Conservation (phyloP, 805 yeast species). For the Starmerella roubikii region DNA sequence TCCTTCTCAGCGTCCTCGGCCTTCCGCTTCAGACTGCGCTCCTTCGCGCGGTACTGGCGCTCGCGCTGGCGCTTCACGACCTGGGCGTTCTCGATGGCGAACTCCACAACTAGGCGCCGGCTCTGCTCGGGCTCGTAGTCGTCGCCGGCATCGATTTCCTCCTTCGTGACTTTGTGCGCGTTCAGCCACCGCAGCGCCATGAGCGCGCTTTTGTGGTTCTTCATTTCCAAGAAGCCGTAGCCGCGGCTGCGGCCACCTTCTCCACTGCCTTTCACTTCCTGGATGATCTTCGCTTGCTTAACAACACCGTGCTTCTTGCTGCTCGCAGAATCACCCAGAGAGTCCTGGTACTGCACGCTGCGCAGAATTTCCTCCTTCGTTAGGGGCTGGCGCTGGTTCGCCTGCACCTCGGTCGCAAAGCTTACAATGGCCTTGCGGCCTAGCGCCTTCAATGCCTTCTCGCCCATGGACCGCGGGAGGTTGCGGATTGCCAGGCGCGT, state of each 20-base stretch:
- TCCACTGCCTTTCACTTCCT: constrained; percentile 82
- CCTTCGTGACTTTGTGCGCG: constrained; percentile 67
- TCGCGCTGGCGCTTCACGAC: constrained; percentile 85
- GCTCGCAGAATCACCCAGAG: constrained; percentile 37
- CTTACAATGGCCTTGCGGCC: constrained; percentile 91
- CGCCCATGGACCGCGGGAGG: constrained; percentile 82
- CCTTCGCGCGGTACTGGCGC: constrained; percentile 18
- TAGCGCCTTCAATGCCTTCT: constrained; percentile 74
- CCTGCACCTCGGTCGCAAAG: constrained; percentile 79
- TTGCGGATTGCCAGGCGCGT: constrained; percentile 92
- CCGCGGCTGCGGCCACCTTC: constrained; percentile 87
- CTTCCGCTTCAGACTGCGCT: constrained; percentile 19
- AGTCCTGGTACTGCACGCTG: constrained; percentile 55
- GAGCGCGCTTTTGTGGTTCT: constrained; percentile 82
- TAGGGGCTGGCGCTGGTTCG: constrained; percentile 62
- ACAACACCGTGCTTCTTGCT: constrained; percentile 80
- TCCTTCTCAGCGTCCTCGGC: constrained; percentile 20
- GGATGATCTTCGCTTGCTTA: constrained; percentile 81
- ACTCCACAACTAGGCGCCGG: constrained; percentile 80
- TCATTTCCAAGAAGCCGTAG: constrained; percentile 85
- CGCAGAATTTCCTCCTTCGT: constrained; percentile 78
- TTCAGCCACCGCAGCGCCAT: constrained; percentile 97
- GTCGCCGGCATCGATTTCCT: constrained; percentile 39
- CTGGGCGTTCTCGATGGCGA: constrained; percentile 90
- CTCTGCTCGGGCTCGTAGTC: constrained; percentile 25